Evolutionary conservation across 805 yeast species (phyloP).

Genomic region (Kregervanrija fluxuum): DNA sequence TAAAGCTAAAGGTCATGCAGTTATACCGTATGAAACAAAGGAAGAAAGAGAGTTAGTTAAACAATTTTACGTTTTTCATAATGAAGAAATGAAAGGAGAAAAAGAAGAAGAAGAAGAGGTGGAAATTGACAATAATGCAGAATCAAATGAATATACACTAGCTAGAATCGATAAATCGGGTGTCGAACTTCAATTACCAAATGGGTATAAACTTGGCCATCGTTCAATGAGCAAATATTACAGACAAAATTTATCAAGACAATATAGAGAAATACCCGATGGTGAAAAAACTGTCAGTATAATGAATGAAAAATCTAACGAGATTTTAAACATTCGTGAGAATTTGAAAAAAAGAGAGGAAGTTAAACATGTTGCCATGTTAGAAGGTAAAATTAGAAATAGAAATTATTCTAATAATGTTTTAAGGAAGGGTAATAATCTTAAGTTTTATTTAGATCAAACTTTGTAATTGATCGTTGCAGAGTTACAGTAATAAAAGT

Average conservation of each 20-base stretch:
- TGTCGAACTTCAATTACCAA: conserved; percentile 60
- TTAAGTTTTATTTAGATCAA: conserved; percentile 55
- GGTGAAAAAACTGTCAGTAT: conserved; percentile 49
- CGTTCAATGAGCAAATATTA: conserved; percentile 61
- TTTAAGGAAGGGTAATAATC: conserved; percentile 61
- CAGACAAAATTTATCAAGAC: conserved; percentile 47
- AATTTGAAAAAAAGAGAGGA: conserved; percentile 27
- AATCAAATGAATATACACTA: conserved; percentile 24
- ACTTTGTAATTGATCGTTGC: conserved; percentile 1
- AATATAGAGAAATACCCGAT: conserved; percentile 41
- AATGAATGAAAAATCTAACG: conserved; percentile 13
- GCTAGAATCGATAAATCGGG: conserved; percentile 34
- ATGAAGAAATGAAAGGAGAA: conserved; percentile 1
- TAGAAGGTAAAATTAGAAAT: conserved; percentile 17
- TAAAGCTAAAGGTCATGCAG: conserved; percentile 76
- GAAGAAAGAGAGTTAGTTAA: conserved; percentile 65
- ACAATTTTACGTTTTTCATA: conserved; percentile 69
- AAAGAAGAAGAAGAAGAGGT: neutral
- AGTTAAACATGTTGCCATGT: conserved; percentile 34
- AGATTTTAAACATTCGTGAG: conserved; percentile 11
- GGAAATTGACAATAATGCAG: conserved; percentile 10
- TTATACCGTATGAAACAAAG: conserved; percentile 77
- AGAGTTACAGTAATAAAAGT: neutral
- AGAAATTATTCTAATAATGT: conserved; percentile 36
- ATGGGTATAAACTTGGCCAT: conserved; percentile 76